A percentile compares a stretch with the other conserved stretches of the same genome.
Conservation (phyloP, 169 alveolate genomes). For the Eimeria acervulina region DNA sequence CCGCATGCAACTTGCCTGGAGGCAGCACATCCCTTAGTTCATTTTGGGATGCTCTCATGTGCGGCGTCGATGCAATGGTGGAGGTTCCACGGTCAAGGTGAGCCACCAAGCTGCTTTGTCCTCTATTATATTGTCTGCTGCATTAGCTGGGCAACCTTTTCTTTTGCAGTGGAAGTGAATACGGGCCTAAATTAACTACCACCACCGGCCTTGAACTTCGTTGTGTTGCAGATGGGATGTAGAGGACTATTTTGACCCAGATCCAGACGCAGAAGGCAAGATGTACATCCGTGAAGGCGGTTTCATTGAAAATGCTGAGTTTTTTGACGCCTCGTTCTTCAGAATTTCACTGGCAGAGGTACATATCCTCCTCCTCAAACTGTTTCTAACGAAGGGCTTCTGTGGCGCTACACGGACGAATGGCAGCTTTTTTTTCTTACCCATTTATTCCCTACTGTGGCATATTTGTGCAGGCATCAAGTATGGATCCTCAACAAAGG, state of each 20-base stretch:
- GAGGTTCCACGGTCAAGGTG: constrained; percentile 86
- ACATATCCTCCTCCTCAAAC: not conserved
- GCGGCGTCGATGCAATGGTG: constrained; percentile 86
- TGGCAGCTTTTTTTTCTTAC: not conserved
- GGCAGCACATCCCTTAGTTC: constrained; percentile 85
- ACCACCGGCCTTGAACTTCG: not conserved
- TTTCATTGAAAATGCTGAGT: constrained; percentile 88
- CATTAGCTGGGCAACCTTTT: not conserved
- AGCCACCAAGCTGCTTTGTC: not conserved
- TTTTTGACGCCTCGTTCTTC: constrained; percentile 89
- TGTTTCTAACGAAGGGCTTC: not conserved
- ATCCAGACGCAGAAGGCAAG: constrained; percentile 88
- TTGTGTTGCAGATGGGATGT: constrained; percentile 89
- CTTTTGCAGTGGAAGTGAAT: not conserved
- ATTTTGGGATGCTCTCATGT: constrained; percentile 87
- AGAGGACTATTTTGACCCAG: constrained; percentile 89
- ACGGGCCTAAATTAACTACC: constrained; percentile 18
- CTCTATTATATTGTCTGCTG: not conserved
- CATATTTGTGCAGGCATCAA: constrained; percentile 85
- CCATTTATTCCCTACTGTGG: not conserved
- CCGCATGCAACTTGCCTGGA: constrained; percentile 89
- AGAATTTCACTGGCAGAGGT: constrained; percentile 85
- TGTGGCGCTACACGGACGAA: not conserved
- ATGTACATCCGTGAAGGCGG: constrained; percentile 91
- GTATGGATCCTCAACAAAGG: constrained; percentile 93